These are phyloP conservation scores for Populus tomentosa DNA, from an alignment of 441 rosid species.

Conservation along the genomic window DNA sequence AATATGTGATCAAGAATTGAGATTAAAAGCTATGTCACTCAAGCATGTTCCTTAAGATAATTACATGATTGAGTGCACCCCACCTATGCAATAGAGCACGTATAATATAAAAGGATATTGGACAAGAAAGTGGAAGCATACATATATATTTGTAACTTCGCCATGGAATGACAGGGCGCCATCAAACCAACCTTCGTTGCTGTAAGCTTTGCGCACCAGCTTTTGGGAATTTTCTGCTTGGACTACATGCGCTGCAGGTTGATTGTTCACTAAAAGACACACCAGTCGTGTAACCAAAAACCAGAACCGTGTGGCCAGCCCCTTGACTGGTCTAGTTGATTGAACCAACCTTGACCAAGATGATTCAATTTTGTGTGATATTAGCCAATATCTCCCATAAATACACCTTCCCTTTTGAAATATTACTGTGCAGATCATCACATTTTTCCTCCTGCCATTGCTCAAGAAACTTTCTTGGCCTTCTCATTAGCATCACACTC, in stretches of 20 bases:
- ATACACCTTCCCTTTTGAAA: constrained; percentile 22
- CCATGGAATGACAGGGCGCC: constrained; percentile 16
- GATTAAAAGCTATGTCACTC: too few species aligned
- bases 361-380: constrained; percentile 6
- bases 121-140: not conserved
- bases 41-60: too few species aligned
- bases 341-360: not conserved
- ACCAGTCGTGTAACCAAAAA: not conserved
- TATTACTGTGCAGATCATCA: constrained; percentile 12
- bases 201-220: constrained; percentile 25
- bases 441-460: constrained; percentile 2
- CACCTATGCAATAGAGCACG: not conserved
- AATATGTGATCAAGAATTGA: too few species aligned
- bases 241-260: constrained; percentile 16
- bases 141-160: constrained; percentile 3
- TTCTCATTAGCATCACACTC: constrained; percentile 24
- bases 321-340: not conserved
- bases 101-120: not conserved
- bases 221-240: constrained; percentile 41
- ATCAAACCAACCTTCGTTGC: constrained; percentile 6
- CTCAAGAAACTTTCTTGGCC: constrained; percentile 19
- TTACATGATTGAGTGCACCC: too few species aligned
- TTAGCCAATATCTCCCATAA: constrained; percentile 32
- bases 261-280: not conserved
- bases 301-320: not conserved